These are phyloP conservation scores for Linnemannia schmuckeri DNA, from an alignment of 192 early-diverging fungal species.

Conservation along the genomic window DNA sequence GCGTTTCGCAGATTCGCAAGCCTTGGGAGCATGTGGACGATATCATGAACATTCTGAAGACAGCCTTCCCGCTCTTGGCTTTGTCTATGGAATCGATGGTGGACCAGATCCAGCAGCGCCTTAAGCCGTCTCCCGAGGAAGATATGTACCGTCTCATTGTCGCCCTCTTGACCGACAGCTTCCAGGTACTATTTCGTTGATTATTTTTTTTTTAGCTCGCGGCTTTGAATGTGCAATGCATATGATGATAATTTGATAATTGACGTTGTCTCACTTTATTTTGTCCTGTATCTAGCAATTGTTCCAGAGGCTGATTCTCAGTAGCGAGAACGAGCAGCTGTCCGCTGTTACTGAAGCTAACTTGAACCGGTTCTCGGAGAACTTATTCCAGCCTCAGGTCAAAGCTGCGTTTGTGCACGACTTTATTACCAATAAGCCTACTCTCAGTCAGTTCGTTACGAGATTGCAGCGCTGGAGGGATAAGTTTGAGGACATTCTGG, in stretches of 20 bases:
- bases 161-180: conserved; percentile 90
- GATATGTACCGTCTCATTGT: conserved; percentile 97
- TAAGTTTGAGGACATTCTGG: conserved; percentile 89
- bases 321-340: conserved; percentile 73
- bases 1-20: conserved; percentile 59
- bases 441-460: conserved; percentile 85
- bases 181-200: conserved; percentile 70
- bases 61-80: conserved; percentile 92
- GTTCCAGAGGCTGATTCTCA: conserved; percentile 67
- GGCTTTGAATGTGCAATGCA: background rate
- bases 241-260: background rate
- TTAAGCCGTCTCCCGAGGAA: conserved; percentile 96
- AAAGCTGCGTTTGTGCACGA: conserved; percentile 89
- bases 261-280: background rate
- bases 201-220: background rate
- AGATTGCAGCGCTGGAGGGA: conserved; percentile 94
- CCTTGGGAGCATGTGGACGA: conserved; percentile 95
- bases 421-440: conserved; percentile 92
- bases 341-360: conserved; percentile 82
- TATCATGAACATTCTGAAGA: conserved; percentile 95
- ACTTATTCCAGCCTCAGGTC: conserved; percentile 68
- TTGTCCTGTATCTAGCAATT: conserved; percentile 68
- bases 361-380: conserved; percentile 90
- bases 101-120: conserved; percentile 93
- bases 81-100: conserved; percentile 99